A percentile compares a stretch with the other conserved stretches of the same genome.
phyloP scores from a whole-genome alignment of 202 grass and related monocot genomes.

The Schoenoplectus triqueter region DNA sequence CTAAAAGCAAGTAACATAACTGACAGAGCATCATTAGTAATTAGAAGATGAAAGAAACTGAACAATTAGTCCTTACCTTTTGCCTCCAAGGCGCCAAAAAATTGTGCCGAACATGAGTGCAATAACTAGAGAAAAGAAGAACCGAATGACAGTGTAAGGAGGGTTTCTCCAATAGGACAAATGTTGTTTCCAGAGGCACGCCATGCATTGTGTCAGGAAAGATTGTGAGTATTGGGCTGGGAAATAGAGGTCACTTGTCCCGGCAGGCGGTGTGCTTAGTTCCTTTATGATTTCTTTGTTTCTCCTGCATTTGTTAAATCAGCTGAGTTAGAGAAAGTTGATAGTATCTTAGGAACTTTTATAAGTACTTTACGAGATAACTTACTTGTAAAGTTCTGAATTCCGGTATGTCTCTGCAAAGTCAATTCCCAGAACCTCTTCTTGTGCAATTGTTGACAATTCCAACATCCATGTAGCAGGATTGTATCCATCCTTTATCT shows the following conservation, averaged over 20 bases:
- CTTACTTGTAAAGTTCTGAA: slow-evolving; percentile 82
- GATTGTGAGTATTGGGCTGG: slow-evolving; percentile 51
- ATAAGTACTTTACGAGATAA: neutral
- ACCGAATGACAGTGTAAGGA: slow-evolving; percentile 61
- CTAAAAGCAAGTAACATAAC: neutral
- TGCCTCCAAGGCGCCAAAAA: slow-evolving; percentile 59
- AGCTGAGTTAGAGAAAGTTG: neutral
- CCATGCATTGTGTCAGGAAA: slow-evolving; percentile 56
- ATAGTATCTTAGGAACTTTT: neutral
- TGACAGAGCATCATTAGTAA: neutral
- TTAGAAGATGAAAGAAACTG: neutral
- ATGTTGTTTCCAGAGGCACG: slow-evolving; percentile 68
- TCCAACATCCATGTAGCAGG: slow-evolving; percentile 96
- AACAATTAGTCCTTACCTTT: slow-evolving; percentile 39
- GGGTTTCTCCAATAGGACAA: slow-evolving; percentile 76
- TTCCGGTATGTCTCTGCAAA: slow-evolving; percentile 65
- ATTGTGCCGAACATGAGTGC: slow-evolving; percentile 66
- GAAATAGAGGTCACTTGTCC: slow-evolving; percentile 59
- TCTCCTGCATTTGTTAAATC: slow-evolving; percentile 48
- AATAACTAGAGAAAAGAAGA: slow-evolving; percentile 58
- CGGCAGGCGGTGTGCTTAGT: slow-evolving; percentile 49
- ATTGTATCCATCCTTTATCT: slow-evolving; percentile 80
- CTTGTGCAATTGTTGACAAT: slow-evolving; percentile 68
- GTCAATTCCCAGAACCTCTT: slow-evolving; percentile 55
- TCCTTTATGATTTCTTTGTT: slow-evolving; percentile 57